Percentiles rank a stretch among this genome's conserved stretches.
These are phyloP conservation scores for Coniosporium apollinis DNA, from an alignment of 495 filamentous ascomycete genomes.

Conservation along the genomic window DNA sequence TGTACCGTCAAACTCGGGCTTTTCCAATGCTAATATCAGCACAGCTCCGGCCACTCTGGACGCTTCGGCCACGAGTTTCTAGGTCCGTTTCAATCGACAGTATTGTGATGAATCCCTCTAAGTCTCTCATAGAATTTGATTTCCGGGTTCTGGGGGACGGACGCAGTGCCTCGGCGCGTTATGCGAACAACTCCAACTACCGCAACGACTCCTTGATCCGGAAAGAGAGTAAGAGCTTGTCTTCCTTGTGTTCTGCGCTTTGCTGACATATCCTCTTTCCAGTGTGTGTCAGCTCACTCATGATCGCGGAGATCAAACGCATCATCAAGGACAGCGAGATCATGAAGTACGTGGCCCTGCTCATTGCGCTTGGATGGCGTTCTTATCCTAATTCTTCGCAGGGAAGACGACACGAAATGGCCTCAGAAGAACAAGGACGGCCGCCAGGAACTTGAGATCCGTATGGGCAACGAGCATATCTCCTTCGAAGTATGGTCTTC, in stretches of 20 bases:
- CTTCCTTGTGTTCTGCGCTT: background rate
- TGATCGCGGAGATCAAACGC: conserved; percentile 86
- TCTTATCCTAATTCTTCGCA: conserved; percentile 19
- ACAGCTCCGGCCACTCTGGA: conserved; percentile 89
- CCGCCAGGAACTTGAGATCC: conserved; percentile 89
- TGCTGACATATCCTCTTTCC: conserved; percentile 3
- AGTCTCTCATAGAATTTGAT: conserved; percentile 62
- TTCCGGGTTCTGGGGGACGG: conserved; percentile 87
- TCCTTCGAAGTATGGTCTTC: conserved; percentile 64
- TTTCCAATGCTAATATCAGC: conserved; percentile 31
- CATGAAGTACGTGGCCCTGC: conserved; percentile 53
- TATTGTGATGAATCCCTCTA: conserved; percentile 5
- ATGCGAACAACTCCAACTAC: conserved; percentile 99
- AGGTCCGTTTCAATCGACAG: conserved; percentile 35
- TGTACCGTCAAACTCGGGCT: conserved; percentile 19
- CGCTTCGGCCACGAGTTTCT: conserved; percentile 98
- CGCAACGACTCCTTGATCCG: conserved; percentile 96
- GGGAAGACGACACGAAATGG: conserved; percentile 99
- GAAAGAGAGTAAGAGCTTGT: conserved; percentile 75
- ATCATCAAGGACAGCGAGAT: conserved; percentile 98
- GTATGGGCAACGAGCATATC: conserved; percentile 88
- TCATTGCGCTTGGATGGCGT: background rate
- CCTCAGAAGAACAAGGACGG: conserved; percentile 99
- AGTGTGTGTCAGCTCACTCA: conserved; percentile 95
- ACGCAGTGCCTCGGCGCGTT: conserved; percentile 84